phyloP scores from a whole-genome alignment of 176 grass and related monocot species.

The Hsuehochloa calcarea region DNA sequence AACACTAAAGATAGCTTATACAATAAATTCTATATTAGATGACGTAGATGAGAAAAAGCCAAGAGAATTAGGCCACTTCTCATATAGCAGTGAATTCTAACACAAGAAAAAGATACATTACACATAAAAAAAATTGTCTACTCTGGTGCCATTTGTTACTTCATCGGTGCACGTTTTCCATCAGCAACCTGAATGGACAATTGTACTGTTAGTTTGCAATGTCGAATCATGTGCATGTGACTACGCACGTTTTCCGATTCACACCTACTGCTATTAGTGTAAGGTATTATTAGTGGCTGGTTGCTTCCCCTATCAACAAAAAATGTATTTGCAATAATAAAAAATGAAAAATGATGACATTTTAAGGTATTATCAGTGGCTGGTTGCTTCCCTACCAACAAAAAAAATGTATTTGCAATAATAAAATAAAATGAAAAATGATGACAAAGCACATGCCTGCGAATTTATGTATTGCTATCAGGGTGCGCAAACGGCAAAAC shows the following conservation, averaged over 20 bases:
- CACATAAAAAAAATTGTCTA: too few relatives aligned
- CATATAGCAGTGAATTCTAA: too few relatives aligned
- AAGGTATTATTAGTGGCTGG: not conserved
- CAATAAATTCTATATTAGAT: too few relatives aligned
- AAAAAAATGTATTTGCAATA: not conserved
- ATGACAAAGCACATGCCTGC: not conserved
- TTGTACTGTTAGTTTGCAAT: not conserved
- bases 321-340: not conserved
- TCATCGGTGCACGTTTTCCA: too few relatives aligned
- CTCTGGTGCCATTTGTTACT: not conserved
- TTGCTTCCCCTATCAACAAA: constrained; percentile 10
- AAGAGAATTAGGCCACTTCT: too few relatives aligned
- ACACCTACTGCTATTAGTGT: not conserved
- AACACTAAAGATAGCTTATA: too few relatives aligned
- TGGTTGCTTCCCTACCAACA: constrained; percentile 5
- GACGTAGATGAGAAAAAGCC: too few relatives aligned
- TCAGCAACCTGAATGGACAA: not conserved
- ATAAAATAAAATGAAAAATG: not conserved
- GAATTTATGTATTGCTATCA: too few relatives aligned
- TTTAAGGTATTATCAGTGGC: not conserved
- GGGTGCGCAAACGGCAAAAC: not conserved
- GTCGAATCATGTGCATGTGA: not conserved
- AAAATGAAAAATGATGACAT: not conserved
- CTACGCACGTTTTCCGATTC: not conserved
- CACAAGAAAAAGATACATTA: too few relatives aligned